Base-by-base conservation (phyloP, 768 basidiomycete genomes). In the Russula dissimulans region DNA sequence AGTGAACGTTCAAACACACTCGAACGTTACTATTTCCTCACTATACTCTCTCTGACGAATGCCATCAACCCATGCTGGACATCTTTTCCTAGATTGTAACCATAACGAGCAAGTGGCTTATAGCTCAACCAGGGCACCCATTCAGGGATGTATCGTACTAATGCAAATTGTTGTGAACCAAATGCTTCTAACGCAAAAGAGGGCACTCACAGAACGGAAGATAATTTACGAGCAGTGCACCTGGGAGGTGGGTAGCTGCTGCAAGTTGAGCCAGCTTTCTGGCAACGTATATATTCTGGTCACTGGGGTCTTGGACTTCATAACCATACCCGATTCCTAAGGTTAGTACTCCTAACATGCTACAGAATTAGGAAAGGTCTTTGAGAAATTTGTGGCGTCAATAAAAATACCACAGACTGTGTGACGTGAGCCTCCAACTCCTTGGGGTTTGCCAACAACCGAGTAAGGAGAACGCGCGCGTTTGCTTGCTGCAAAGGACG, bases 101-200 rank as follows among this genome's bases (percentile, higher is more conserved):
- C 59, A 0, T 31, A 6, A 5, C 54, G 52, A 3, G 54, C 54
- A 32, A 60, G 42, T 8, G 59, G 52, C 46, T 56, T 55, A n/a
- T 54, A 60, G 22, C 59, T 60, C 15, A 60, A 32, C 54, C 59
- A 54, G 1, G 59, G 50, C 2, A 56, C 3, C 59, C 59, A 60
- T 15, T 56, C 53, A 6, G 59, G 44, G 22, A 41, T 41, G 39
- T 41, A 15, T 15, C 39, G 39, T 4, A 41, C 39, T 41, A 41
- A 41, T 11, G 39, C 15, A 14, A 41, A 4, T 41, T 15, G 15
- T 15, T 41, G 39, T 14, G 14, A 41, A 41, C 9, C 14, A 1
- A 14, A 14, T 11, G 39, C 10, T 12, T 15, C 39, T 12, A 41
- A 41, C 12, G 1, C 10, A 12, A 41, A 5, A 36, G 34, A 36